phyloP scores from a whole-genome alignment of 345 rosid genomes.

The Carallia pectinifolia region DNA sequence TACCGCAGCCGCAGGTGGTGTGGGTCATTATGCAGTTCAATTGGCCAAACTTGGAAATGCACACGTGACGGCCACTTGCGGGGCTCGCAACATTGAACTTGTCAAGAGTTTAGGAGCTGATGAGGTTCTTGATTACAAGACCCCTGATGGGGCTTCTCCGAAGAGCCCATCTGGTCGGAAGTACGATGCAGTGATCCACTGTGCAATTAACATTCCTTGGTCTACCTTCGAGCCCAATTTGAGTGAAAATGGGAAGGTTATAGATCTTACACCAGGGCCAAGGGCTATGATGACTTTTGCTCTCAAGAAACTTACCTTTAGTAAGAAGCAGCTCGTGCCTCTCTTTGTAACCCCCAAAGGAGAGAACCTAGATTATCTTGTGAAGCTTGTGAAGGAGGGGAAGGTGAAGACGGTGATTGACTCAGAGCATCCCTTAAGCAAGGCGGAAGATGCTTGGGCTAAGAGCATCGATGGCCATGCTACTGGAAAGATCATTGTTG shows the following conservation, averaged over 20 bases:
- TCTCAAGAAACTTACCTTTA: constrained; percentile 51
- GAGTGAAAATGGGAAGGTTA: constrained; percentile 59
- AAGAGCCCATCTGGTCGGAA: constrained; percentile 73
- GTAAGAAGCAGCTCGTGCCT: constrained; percentile 71
- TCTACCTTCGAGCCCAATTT: constrained; percentile 65
- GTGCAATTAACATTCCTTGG: constrained; percentile 63
- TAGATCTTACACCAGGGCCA: constrained; percentile 53
- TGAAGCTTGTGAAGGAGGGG: constrained; percentile 55
- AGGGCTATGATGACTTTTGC: constrained; percentile 45
- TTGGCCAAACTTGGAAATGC: constrained; percentile 67
- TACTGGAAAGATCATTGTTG: constrained; percentile 74
- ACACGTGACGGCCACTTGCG: constrained; percentile 83
- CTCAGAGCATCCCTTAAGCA: constrained; percentile 51
- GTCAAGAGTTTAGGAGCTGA: constrained; percentile 79
- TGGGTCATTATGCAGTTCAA: constrained; percentile 80
- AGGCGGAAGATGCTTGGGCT: constrained; percentile 82
- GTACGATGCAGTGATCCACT: constrained; percentile 73
- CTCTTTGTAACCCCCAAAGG: constrained; percentile 34
- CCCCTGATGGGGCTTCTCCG: constrained; percentile 66
- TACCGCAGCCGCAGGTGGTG: constrained; percentile 88
- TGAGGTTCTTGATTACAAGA: constrained; percentile 79
- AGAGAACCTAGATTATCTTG: constrained; percentile 50
- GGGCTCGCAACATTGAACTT: constrained; percentile 62
- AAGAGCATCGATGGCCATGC: constrained; percentile 66
- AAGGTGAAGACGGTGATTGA: constrained; percentile 63